Base-by-base conservation (phyloP, 164 flowering plant genomes). In the Annona squamosa region DNA sequence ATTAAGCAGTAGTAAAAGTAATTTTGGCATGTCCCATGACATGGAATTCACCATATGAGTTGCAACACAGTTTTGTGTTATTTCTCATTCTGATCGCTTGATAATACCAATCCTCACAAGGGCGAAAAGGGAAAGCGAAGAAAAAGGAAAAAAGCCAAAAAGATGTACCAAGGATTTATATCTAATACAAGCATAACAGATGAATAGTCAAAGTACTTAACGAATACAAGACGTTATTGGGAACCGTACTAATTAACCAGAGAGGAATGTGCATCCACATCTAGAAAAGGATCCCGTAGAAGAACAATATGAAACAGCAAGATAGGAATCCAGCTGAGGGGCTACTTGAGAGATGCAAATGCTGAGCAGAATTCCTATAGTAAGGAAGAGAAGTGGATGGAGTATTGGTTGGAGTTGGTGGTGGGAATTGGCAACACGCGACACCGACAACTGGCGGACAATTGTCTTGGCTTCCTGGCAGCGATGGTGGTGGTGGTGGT, bases 401-500 rank as follows among this genome's bases (percentile, higher is more conserved):
- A n/a, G 10, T 47, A 45, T 42, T 16, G 18, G 65, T 43, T 19
- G 77, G 72, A n/a, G 10, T 47, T 26, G 74, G 77, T 41, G 77
- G 74, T 17, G 77, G 46, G 57, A 18, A 37, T 65, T 66, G 61
- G 12, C 75, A 71, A 68, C 69, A 71, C 65, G 7, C 67, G 44
- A 45, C 6, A 18, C 19, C 26, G 18, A 26, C 6, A 46, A 37
- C 4, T 68, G 70, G 71, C 0, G 72, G 68, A 42, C 72, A 72
- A 62, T 62, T 63, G 45, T 37, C 41, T 9, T n/a, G 18, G 47
- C 37, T 26, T 26, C 4, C 70, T n/a, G 72, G 10, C 6, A 68
- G 57, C 0, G 78, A 66, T 5, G 79, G 73, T 1, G 73, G 72
- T 0, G 79, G 73, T 41, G 70, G 57, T 46, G 79, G 73, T 41